These are phyloP conservation scores for Setaria italica DNA, from an alignment of 202 grass and related monocot species.

Conservation along the genomic window DNA sequence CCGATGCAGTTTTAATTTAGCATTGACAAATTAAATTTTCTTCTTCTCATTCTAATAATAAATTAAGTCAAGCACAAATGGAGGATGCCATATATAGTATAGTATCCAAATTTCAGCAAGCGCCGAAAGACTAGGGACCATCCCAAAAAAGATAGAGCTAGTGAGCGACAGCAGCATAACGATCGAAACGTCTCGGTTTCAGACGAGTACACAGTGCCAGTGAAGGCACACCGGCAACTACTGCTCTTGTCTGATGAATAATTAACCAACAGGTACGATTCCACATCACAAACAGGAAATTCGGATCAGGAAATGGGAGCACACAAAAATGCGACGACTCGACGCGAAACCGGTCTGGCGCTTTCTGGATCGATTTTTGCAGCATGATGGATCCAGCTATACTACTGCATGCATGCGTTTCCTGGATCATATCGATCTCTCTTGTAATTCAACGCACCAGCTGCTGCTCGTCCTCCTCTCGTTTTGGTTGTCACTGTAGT, in stretches of 20 bases:
- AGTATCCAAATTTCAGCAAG: no score
- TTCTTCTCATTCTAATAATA: no score
- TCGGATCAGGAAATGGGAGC: background rate
- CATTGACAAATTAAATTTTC: no score
- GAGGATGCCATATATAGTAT: no score
- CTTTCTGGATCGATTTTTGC: conserved; percentile 28
- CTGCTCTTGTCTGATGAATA: background rate
- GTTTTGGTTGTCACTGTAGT: conserved; percentile 39
- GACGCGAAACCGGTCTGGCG: conserved; percentile 11
- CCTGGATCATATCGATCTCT: no score
- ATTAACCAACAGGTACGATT: no score
- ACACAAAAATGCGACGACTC: conserved; percentile 47
- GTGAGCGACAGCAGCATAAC: background rate
- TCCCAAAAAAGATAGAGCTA: background rate
- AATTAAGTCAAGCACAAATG: no score
- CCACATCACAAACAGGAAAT: background rate
- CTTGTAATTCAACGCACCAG: no score
- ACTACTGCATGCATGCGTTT: background rate
- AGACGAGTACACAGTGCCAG: conserved; percentile 39
- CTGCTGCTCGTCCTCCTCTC: conserved; percentile 17
- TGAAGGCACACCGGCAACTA: conserved; percentile 32
- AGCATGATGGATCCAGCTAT: background rate
- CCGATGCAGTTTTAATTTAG: no score
- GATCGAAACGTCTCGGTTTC: conserved; percentile 32
- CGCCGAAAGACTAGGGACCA: background rate